Percentiles rank a stretch among this genome's conserved stretches.
Conservation (phyloP, 768 basidiomycete species). For the Calocera cornea region DNA sequence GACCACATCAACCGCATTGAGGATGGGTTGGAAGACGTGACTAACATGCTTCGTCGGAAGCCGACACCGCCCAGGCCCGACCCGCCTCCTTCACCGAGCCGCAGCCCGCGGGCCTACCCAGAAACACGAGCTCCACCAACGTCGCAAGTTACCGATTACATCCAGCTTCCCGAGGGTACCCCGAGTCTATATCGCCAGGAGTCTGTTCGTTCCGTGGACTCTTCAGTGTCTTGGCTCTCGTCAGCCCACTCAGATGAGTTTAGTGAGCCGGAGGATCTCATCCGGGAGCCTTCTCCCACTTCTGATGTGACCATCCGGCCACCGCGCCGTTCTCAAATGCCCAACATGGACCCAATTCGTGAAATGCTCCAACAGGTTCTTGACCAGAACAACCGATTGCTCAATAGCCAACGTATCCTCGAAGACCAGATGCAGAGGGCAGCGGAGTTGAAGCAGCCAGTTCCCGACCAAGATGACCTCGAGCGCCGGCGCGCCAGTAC, state of each 20-base stretch:
- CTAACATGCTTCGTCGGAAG: constrained; percentile 20
- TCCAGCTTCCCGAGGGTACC: not conserved
- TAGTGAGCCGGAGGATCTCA: constrained; percentile 19
- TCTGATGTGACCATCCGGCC: not conserved
- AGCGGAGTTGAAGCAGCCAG: constrained; percentile 35
- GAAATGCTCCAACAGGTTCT: constrained; percentile 45
- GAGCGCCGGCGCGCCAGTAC: constrained; percentile 23
- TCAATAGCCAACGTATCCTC: constrained; percentile 49
- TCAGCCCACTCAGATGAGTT: constrained; percentile 65
- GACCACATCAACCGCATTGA: constrained; percentile 58
- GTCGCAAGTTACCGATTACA: not conserved
- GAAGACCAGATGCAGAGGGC: constrained; percentile 27
- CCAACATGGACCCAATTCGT: constrained; percentile 30
- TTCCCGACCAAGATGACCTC: constrained; percentile 31
- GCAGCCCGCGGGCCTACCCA: not conserved
- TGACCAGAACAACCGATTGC: constrained; percentile 47
- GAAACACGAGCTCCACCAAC: not conserved
- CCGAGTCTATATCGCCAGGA: not conserved
- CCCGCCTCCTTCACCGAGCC: constrained; percentile 28
- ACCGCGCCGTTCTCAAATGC: constrained; percentile 6
- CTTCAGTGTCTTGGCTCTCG: constrained; percentile 33
- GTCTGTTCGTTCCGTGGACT: constrained; percentile 4
- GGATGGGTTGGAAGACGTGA: constrained; percentile 50
- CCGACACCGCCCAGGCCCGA: constrained; percentile 38
- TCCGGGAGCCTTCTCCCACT: not conserved